A percentile compares a stretch with the other conserved stretches of the same genome.
phyloP scores from a whole-genome alignment of 345 rosid genomes.

The Syzygium aromaticum region DNA sequence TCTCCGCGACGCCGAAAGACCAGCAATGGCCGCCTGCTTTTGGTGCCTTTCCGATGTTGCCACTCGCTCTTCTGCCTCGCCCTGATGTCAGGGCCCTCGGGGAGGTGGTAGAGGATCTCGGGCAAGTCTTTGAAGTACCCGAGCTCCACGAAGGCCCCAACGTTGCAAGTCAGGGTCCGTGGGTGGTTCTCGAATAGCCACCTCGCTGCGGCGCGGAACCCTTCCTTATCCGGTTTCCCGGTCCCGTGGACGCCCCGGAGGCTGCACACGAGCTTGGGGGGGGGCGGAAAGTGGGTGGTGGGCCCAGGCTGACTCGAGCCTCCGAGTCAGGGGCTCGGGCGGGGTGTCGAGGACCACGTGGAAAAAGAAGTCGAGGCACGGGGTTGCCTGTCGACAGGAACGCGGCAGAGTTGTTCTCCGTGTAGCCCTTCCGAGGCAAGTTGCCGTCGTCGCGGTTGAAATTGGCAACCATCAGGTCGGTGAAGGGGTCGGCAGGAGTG shows the following conservation, averaged over 20 bases:
- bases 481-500: slow-evolving; percentile 14
- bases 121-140: slow-evolving; percentile 63
- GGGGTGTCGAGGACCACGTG: slow-evolving; percentile 48
- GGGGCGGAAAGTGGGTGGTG: slow-evolving; percentile 42
- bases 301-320: slow-evolving; percentile 33
- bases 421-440: slow-evolving; percentile 23
- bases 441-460: slow-evolving; percentile 17
- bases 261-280: slow-evolving; percentile 49
- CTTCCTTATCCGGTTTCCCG: slow-evolving; percentile 57
- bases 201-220: slow-evolving; percentile 44
- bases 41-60: slow-evolving; percentile 13
- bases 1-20: not conserved
- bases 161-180: slow-evolving; percentile 45
- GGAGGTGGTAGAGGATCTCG: slow-evolving; percentile 54
- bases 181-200: slow-evolving; percentile 60
- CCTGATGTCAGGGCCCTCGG: slow-evolving; percentile 36
- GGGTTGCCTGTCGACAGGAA: slow-evolving; percentile 35
- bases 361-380: slow-evolving; percentile 58
- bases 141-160: slow-evolving; percentile 21
- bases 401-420: slow-evolving; percentile 37
- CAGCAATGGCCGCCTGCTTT: not conserved
- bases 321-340: slow-evolving; percentile 6
- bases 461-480: slow-evolving; percentile 20
- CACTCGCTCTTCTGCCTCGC: slow-evolving; percentile 28
- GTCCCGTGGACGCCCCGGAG: slow-evolving; percentile 65